phyloP scores from a whole-genome alignment of 2,329 filamentous ascomycete species.

The Aureobasidium sp. region DNA sequence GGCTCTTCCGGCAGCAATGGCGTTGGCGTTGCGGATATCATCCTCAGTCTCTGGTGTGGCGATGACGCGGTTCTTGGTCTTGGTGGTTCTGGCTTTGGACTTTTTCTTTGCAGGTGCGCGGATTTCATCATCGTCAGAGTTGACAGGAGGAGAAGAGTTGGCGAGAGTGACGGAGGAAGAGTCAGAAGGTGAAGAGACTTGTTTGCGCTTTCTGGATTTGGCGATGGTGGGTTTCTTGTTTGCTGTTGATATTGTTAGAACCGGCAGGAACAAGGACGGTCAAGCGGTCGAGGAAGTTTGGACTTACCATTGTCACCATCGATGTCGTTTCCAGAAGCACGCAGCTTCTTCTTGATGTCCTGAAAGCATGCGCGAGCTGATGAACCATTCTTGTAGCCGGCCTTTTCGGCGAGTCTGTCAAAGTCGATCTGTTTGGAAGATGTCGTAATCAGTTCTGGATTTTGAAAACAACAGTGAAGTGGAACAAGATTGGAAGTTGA shows the following conservation, averaged over 20 bases:
- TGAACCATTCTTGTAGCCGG: slow-evolving; percentile 31
- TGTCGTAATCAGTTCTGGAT: not conserved
- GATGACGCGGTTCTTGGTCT: not conserved
- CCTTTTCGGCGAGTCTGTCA: slow-evolving; percentile 30
- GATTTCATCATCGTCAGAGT: not conserved
- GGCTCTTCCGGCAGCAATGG: slow-evolving; percentile 3
- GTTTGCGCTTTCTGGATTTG: not conserved
- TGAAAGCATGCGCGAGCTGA: slow-evolving; percentile 32
- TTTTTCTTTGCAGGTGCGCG: not conserved
- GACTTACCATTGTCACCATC: slow-evolving; percentile 15
- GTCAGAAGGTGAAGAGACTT: not conserved
- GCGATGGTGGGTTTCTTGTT: slow-evolving; percentile 2
- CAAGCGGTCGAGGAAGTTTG: not conserved
- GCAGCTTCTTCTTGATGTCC: slow-evolving; percentile 33
- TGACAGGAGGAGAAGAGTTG: not conserved
- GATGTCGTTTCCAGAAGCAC: not conserved
- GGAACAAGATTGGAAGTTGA: not conserved
- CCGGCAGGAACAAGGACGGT: too few species aligned
- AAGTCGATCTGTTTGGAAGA: slow-evolving; percentile 31
- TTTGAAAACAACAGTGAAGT: not conserved
- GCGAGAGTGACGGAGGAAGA: not conserved
- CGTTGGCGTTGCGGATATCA: not conserved
- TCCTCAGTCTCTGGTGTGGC: not conserved
- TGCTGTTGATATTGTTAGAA: not conserved
- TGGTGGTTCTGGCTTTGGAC: not conserved